phyloP scores from a whole-genome alignment of 2,329 filamentous ascomycete genomes.

The Fusarium sp. region DNA sequence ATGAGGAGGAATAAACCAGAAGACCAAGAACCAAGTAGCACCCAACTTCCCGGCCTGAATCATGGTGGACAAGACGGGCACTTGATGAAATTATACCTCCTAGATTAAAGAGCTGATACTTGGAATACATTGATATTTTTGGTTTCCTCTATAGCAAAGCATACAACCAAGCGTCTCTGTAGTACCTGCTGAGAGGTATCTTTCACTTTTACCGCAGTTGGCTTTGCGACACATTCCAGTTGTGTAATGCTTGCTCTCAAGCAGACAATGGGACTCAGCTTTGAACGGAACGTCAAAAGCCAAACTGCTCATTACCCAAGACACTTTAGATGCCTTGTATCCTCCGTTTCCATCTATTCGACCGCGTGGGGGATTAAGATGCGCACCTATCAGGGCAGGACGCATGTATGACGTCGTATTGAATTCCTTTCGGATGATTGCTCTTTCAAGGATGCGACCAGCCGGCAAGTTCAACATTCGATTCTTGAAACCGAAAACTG shows the following conservation, averaged over 20 bases:
- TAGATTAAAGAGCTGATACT: neutral
- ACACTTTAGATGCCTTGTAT: neutral
- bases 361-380: neutral
- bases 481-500: neutral
- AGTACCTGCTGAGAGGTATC: too few relatives aligned
- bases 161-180: too few relatives aligned
- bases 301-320: neutral
- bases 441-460: too few relatives aligned
- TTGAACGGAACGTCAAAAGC: neutral
- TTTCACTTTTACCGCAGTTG: too few relatives aligned
- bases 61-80: neutral
- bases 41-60: neutral
- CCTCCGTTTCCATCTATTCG: neutral
- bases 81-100: neutral
- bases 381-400: neutral
- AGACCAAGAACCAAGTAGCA: neutral
- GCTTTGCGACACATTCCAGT: neutral
- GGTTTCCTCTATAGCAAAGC: neutral
- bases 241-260: rapidly evolving
- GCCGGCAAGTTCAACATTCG: neutral
- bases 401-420: neutral
- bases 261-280: neutral
- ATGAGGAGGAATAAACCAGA: too few relatives aligned
- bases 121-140: neutral
- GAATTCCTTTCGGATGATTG: too few relatives aligned